Conservation (phyloP, 306 rosid species). For the Cucurbita argyrosperma region DNA sequence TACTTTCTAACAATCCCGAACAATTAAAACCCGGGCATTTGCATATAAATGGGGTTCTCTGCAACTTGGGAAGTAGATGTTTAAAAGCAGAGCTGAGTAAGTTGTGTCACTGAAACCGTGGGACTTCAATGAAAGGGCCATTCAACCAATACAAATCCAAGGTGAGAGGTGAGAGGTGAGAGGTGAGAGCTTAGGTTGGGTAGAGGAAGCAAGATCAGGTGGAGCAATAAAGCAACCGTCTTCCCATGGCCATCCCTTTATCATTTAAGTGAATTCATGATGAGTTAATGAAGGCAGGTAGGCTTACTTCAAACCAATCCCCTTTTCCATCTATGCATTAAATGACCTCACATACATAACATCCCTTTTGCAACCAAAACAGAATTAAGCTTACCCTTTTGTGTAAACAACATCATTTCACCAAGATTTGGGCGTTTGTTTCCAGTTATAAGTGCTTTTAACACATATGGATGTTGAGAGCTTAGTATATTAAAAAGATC, state of each 20-base stretch:
- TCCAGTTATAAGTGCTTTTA: not conserved
- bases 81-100: not conserved
- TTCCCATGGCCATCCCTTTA: not conserved
- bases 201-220: not conserved
- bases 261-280: conserved; percentile 6
- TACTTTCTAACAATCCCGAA: no score
- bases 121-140: not conserved
- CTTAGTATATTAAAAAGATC: not conserved
- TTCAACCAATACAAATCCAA: not conserved
- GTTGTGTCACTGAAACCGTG: not conserved
- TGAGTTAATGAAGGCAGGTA: conserved; percentile 10
- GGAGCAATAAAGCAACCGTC: not conserved
- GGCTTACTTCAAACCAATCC: not conserved
- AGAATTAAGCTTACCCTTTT: not conserved
- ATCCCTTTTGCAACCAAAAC: not conserved
- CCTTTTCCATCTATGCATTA: not conserved
- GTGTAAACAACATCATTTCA: not conserved
- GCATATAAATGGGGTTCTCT: not conserved
- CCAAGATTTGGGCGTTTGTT: not conserved
- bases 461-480: not conserved
- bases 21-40: no score
- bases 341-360: not conserved
- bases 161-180: not conserved
- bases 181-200: not conserved
- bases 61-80: not conserved